These are phyloP conservation scores for Microbotryum silenes-acaulis DNA, from an alignment of 1,284 basidiomycete species.

Conservation along the genomic window DNA sequence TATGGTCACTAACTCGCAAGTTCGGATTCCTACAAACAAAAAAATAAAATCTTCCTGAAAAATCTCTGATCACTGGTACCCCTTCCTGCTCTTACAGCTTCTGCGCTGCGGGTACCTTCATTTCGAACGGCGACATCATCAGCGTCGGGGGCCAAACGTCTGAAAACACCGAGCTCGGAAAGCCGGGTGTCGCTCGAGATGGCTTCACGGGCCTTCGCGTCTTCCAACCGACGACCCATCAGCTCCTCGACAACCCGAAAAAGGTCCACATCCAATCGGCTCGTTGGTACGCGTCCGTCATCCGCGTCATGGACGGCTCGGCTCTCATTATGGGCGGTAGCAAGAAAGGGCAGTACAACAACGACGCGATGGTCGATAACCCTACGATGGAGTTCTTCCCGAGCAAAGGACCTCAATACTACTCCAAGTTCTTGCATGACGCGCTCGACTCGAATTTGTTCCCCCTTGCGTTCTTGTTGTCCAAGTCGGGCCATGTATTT, in stretches of 20 bases:
- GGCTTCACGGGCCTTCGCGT: no score
- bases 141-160: no score
- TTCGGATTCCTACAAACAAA: no score
- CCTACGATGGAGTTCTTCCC: constrained; percentile 69
- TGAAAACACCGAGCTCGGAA: no score
- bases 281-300: constrained; percentile 34
- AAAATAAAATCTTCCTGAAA: no score
- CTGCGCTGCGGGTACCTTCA: constrained; percentile 36
- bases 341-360: constrained; percentile 56
- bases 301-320: constrained; percentile 52
- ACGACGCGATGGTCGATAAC: constrained; percentile 56
- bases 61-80: no score
- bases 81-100: no score
- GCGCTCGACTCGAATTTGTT: constrained; percentile 74
- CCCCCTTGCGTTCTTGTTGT: constrained; percentile 64
- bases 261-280: no score
- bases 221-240: constrained; percentile 45
- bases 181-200: no score
- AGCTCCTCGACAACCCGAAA: constrained; percentile 28
- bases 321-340: constrained; percentile 74
- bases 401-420: constrained; percentile 57
- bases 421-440: constrained; percentile 56
- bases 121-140: no score
- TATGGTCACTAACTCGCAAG: no score
- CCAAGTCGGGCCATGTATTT: constrained; percentile 62